phyloP scores from a whole-genome alignment of 1,139 yeast genomes.

The Yamadazyma dushanensis region DNA sequence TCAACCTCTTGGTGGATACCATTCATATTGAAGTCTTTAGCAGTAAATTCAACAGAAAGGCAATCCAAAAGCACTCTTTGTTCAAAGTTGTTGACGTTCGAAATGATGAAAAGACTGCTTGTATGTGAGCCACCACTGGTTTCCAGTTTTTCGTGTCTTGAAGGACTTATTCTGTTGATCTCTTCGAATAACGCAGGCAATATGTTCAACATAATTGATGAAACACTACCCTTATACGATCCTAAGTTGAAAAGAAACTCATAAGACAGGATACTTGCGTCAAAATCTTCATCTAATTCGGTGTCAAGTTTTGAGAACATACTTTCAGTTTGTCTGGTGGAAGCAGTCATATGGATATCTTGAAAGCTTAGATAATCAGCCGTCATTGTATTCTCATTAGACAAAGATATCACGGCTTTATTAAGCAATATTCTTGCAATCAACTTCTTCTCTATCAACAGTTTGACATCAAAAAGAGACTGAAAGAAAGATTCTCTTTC shows the following conservation, averaged over 20 bases:
- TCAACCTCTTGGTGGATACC: slow-evolving; percentile 7
- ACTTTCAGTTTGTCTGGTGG: slow-evolving; percentile 8
- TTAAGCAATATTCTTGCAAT: slow-evolving; percentile 11
- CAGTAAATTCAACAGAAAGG: slow-evolving; percentile 11
- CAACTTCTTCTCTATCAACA: slow-evolving; percentile 9
- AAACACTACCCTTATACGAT: slow-evolving; percentile 25
- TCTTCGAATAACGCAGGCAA: slow-evolving; percentile 7
- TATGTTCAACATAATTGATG: slow-evolving; percentile 18
- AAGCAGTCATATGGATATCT: slow-evolving; percentile 13
- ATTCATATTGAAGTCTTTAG: slow-evolving; percentile 9
- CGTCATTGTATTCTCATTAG: slow-evolving; percentile 2
- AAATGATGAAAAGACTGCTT: slow-evolving; percentile 8
- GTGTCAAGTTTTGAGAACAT: slow-evolving; percentile 11
- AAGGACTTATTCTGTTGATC: background rate
- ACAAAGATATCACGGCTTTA: slow-evolving; percentile 7
- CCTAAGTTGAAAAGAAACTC: slow-evolving; percentile 22
- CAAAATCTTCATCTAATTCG: slow-evolving; percentile 12
- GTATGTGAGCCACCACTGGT: background rate
- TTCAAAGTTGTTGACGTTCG: slow-evolving; percentile 15
- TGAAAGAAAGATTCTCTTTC: slow-evolving; percentile 56
- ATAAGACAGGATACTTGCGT: slow-evolving; percentile 14
- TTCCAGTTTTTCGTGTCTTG: background rate
- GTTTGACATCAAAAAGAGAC: slow-evolving; percentile 31
- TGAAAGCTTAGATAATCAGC: slow-evolving; percentile 18
- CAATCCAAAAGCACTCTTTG: slow-evolving; percentile 18